Base-by-base conservation (phyloP, 129 eudicot genomes). In the Escallonia rubra region DNA sequence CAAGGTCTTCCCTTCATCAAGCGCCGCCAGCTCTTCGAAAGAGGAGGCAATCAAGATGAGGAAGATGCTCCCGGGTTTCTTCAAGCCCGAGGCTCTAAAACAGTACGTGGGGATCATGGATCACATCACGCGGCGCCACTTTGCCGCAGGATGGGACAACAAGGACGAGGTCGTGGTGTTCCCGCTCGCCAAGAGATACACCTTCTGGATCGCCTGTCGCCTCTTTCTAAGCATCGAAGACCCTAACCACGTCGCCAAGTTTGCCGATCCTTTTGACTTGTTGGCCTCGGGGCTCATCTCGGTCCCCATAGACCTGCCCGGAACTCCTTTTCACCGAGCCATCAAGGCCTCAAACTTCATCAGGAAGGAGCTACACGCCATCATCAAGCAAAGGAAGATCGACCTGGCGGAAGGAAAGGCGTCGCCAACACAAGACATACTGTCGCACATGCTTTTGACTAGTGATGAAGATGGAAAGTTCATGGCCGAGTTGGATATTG, bases 141-240 rank as follows among this genome's bases (percentile, higher is more conserved):
- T 90, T 51, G 77, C 86, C 0, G 72, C 58, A 3, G 77, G 86
- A 0, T 87, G 97, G 97, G 89, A 90, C 2, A 85, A 85, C 53
- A 84, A 76, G 34, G 67, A 73, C 0, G 41, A 82, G 38, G 79
- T 90, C 1, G 70, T 74, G 12, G 86, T 84, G 0, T 91, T 80
- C 68, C 82, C 87, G 5, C 84, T 87, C 0, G 65, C 91, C 2
- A 90, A 90, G 53, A 71, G 65, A 49, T 90, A 79, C 87, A 90
- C 97, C 0, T 90, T 90, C 23, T 87, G 89, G 95, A 68, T 90
- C 2, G 97, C 97, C 1, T 84, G 91, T 58, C 53, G 80, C 49
- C 69, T 89, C 40, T 89, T 89, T 69, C 72, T 91, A 11, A 91
- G 93, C 39, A 66, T 91, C 4, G 97, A 91, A 43, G 97, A 91